Evolutionary conservation across 208 protist genomes (phyloP), one percentile per base, ranked within the genome.

Genomic region (Lotmaria passim): DNA sequence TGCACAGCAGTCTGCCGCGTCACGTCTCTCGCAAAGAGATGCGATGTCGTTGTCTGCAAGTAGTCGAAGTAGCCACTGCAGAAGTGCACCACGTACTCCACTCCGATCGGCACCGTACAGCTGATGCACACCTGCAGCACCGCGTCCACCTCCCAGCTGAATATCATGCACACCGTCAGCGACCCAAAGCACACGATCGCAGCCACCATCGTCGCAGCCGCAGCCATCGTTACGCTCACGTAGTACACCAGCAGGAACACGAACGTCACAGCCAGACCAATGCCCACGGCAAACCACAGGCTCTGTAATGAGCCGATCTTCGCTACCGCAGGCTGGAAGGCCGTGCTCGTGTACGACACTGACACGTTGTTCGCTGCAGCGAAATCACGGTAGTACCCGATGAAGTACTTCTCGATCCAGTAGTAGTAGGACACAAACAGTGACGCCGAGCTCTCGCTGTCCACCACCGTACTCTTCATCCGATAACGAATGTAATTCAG

Each of bases 61-160:
- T 86, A 90, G 65, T 90, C 85, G 23, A 78, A 79, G 75, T 90
- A 90, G 14, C 79, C 82, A 31, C 65, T 75, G 43, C 67, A 61
- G 48, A 86, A 73, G 69, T 87, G 75, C 26, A 90, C 66, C 17
- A 79, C 59, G 67, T 90, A 86, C 69, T 86, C 81, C 26, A 85
- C 63, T 28, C 67, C 69, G 36, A 90, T 76, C 14, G 73, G 79
- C 24, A 90, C 73, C 15, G 81, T 80, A 44, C 61, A 81, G 34
- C 75, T 80, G 46, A 86, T 46, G 51, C 85, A 81, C 50, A 86
- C 77, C 68, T 85, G 78, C 63, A 81, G 66, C 28, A 79, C 56
- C 47, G 82, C 79, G 52, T 83, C 82, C 19, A 80, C 38, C 21
- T 65, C 61, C 79, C 70, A 88, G 50, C 64, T 65, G 56, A 80